Conservation (phyloP, 805 yeast genomes). For the Candida michaelii region DNA sequence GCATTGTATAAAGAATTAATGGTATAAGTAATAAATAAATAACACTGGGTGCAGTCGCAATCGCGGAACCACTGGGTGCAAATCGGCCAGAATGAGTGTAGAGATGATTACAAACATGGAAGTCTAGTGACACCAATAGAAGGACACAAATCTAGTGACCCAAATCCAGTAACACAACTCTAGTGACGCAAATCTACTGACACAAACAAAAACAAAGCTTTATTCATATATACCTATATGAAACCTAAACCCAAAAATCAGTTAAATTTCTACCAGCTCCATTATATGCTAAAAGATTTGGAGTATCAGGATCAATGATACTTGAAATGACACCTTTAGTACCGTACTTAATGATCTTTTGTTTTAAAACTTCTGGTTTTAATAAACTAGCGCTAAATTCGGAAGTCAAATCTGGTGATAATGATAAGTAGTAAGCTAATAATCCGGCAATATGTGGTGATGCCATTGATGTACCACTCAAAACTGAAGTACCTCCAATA, state of each 20-base stretch:
- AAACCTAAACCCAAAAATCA: conserved; percentile 43
- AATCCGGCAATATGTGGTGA: conserved; percentile 60
- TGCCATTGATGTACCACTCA: conserved; percentile 67
- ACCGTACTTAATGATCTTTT: conserved; percentile 51
- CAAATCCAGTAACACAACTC: too few species aligned
- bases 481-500: conserved; percentile 53
- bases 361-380: conserved; percentile 54
- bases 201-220: not conserved
- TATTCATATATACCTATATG: not conserved
- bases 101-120: too few species aligned
- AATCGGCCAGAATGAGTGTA: too few species aligned
- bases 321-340: conserved; percentile 47
- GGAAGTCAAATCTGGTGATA: conserved; percentile 52
- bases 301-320: conserved; percentile 50
- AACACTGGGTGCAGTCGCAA: too few species aligned
- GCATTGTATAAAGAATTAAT: not conserved
- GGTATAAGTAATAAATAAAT: too few species aligned
- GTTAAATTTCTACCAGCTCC: conserved; percentile 59
- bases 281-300: conserved; percentile 59
- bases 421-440: conserved; percentile 54
- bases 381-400: conserved; percentile 46
- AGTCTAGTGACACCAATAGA: too few species aligned
- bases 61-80: too few species aligned
- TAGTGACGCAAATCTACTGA: not conserved
- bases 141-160: too few species aligned